A percentile compares a stretch with the other conserved stretches of the same genome.
These are phyloP conservation scores for Saturnispora gosingensis DNA, from an alignment of 805 yeast species.

Conservation along the genomic window DNA sequence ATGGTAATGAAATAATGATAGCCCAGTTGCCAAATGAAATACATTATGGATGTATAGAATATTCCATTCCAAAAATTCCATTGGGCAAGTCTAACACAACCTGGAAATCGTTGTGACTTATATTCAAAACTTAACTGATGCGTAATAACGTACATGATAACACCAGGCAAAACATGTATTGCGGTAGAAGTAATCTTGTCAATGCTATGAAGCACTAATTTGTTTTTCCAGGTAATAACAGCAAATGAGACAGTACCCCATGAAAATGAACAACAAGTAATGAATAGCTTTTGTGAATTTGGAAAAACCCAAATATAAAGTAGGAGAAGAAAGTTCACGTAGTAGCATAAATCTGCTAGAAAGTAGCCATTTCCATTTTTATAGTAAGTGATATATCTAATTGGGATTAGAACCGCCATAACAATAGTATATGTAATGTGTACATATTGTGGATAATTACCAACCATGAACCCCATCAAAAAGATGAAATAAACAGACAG, in stretches of 20 bases:
- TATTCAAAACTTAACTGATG: slow-evolving; percentile 56
- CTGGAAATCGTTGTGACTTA: slow-evolving; percentile 60
- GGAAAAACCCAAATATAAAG: slow-evolving; percentile 81
- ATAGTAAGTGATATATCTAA: slow-evolving; percentile 74
- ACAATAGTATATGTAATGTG: slow-evolving; percentile 65
- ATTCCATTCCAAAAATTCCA: slow-evolving; percentile 71
- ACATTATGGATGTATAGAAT: slow-evolving; percentile 69
- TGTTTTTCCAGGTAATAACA: slow-evolving; percentile 91
- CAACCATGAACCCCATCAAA: slow-evolving; percentile 64
- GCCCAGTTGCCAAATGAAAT: slow-evolving; percentile 80
- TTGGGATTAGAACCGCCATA: slow-evolving; percentile 63
- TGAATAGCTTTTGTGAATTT: slow-evolving; percentile 57
- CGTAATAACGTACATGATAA: slow-evolving; percentile 75
- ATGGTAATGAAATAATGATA: slow-evolving; percentile 92
- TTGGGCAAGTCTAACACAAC: slow-evolving; percentile 55
- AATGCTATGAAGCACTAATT: slow-evolving; percentile 80
- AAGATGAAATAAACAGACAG: slow-evolving; percentile 61
- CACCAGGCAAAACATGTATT: slow-evolving; percentile 87
- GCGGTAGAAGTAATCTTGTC: slow-evolving; percentile 89
- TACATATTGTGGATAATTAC: slow-evolving; percentile 65
- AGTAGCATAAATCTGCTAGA: slow-evolving; percentile 89
- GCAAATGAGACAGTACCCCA: slow-evolving; percentile 91
- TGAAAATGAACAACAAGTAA: slow-evolving; percentile 76
- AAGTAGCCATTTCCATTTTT: slow-evolving; percentile 75
- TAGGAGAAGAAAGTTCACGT: slow-evolving; percentile 64